A percentile compares a stretch with the other conserved stretches of the same genome.
These are phyloP conservation scores for Coemansia sp. DNA, from an alignment of 192 early-diverging fungal species.

Conservation along the genomic window DNA sequence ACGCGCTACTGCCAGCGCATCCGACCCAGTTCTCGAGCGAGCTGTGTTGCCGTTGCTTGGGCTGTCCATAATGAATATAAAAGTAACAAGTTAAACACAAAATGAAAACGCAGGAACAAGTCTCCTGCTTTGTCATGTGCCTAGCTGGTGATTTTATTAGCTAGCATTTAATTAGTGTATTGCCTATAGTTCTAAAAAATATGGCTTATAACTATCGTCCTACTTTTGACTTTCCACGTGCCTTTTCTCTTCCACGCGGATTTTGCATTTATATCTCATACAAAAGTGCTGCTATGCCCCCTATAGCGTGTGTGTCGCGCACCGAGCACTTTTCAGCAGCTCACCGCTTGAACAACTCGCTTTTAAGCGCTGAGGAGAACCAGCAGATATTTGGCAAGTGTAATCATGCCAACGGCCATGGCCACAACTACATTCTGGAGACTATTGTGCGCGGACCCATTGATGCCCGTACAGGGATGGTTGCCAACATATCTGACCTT, in stretches of 20 bases:
- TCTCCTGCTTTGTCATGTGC: too few species aligned
- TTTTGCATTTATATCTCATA: too few species aligned
- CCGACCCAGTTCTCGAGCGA: constrained; percentile 3
- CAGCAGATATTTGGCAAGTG: constrained; percentile 80
- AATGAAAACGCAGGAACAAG: background rate
- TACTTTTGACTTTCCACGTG: too few species aligned
- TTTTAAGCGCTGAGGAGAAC: constrained; percentile 75
- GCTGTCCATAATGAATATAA: background rate
- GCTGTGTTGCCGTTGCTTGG: background rate
- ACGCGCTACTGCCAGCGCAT: constrained; percentile 15
- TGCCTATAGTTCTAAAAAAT: too few species aligned
- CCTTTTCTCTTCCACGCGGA: too few species aligned
- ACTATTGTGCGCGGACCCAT: constrained; percentile 53
- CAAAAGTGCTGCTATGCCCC: constrained; percentile 3
- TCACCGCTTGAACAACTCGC: constrained; percentile 79
- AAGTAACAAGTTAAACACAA: background rate
- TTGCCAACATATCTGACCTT: constrained; percentile 76
- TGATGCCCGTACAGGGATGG: constrained; percentile 81
- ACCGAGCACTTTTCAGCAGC: constrained; percentile 84
- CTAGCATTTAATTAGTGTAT: too few species aligned
- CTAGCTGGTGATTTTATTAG: too few species aligned
- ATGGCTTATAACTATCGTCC: too few species aligned
- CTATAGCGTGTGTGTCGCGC: constrained; percentile 71
- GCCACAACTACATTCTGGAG: constrained; percentile 81
- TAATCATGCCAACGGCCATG: constrained; percentile 80